Evolutionary conservation across 192 early-diverging fungal genomes (phyloP), one percentile per base, ranked within the genome.

Genomic region (Lunasporangiospora selenospora): DNA sequence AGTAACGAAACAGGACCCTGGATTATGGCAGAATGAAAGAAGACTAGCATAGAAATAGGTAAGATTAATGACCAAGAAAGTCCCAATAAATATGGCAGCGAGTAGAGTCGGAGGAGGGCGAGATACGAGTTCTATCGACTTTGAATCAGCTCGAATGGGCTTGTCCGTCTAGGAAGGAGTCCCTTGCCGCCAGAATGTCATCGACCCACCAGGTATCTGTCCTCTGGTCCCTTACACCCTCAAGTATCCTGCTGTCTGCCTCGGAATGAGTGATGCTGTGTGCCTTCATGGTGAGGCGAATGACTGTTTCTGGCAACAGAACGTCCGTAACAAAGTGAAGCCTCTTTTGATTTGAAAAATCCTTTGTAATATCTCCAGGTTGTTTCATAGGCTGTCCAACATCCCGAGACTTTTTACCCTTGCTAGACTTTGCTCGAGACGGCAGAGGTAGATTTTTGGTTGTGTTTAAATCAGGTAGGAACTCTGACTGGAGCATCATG

Each of bases 191-290:
- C 6, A 73, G 21, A 15, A 73, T 31, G 33, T 73, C 69, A 4
- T 73, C 69, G 7, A 73, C 60, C 69, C 69, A 73, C 34, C 49
- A 62, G 9, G 56, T 58, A 33, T 56, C 69, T n/a, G 38, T 62
- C 9, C n/a, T 29, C 3, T 58, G 41, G 6, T 58, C 49, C n/a
- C 57, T 52, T 5, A 16, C 33, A 11, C 41, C 36, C 12, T 54
- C 32, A 18, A 57, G n/a, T 7, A 73, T 36, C 15, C 32, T 26
- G 33, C 39, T 38, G 2, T 73, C 69, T 0, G 69, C 69, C 12
- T 73, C 69, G 24, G 4, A 15, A 39, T 62, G 63, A 11, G 31
- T 36, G 12, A 62, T 21, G 2, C 30, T 33, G 9, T 58, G n/a
- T 21, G 33, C 47, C 34, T 41, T 43, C 69, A 73, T 73, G 1